Percentiles rank a stretch among this genome's conserved stretches.
phyloP scores from a whole-genome alignment of 1,284 basidiomycete genomes.

The Leccinum subfulvum region DNA sequence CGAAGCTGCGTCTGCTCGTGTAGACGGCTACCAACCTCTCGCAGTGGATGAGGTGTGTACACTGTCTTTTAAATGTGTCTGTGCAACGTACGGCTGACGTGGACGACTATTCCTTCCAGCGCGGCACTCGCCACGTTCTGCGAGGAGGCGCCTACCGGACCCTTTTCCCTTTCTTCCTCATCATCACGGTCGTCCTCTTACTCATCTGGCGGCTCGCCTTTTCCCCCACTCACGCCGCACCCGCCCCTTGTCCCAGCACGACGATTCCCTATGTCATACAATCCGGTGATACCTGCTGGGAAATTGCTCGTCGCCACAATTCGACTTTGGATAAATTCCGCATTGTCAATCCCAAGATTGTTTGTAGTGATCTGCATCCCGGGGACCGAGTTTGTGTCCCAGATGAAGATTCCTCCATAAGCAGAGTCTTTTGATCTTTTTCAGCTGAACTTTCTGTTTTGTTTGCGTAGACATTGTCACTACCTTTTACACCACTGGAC shows the following conservation, averaged over 20 bases:
- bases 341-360: conserved; percentile 51
- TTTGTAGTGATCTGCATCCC: conserved; percentile 57
- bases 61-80: conserved; percentile 1
- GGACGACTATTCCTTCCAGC: conserved; percentile 27
- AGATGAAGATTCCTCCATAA: conserved; percentile 35
- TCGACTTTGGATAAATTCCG: conserved; percentile 55
- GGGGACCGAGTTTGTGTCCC: conserved; percentile 64
- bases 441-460: not conserved
- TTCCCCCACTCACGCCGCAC: conserved; percentile 40
- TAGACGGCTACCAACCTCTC: conserved; percentile 57
- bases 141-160: conserved; percentile 52
- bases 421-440: conserved; percentile 28
- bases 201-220: conserved; percentile 63
- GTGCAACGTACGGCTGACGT: conserved; percentile 3
- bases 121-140: conserved; percentile 34
- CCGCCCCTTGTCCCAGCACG: conserved; percentile 46
- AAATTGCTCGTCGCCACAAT: conserved; percentile 51
- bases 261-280: conserved; percentile 50
- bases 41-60: conserved; percentile 50
- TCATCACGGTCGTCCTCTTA: conserved; percentile 62
- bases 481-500: conserved; percentile 6
- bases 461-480: conserved; percentile 9
- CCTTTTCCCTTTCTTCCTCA: conserved; percentile 72
- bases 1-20: conserved; percentile 50
- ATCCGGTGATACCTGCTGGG: conserved; percentile 72